These are phyloP conservation scores for Lunularia cruciata DNA, from an alignment of 225 moss, liverwort and hornwort genomes.

Conservation along the genomic window DNA sequence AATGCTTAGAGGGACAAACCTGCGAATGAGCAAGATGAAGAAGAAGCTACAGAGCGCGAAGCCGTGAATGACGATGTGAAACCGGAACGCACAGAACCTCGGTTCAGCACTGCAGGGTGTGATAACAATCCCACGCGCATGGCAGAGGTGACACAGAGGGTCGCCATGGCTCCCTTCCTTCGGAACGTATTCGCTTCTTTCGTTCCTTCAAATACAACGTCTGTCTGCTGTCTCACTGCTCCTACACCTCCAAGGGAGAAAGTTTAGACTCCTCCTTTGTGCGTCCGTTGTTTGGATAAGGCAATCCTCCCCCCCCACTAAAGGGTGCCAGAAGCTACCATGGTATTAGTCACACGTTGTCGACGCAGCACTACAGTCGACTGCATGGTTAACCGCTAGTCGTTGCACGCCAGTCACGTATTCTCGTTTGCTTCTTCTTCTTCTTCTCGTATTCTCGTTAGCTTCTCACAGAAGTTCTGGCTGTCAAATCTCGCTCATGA, in stretches of 20 bases:
- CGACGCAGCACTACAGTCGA: too few relatives aligned
- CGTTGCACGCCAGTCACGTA: too few relatives aligned
- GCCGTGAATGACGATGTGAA: conserved; percentile 73
- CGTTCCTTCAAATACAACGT: too few relatives aligned
- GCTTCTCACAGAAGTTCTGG: too few relatives aligned
- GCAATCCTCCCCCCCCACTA: background rate
- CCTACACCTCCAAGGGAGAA: background rate
- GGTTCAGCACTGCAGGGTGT: background rate
- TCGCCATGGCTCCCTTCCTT: conserved; percentile 28
- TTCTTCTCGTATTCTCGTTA: too few relatives aligned
- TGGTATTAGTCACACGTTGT: too few relatives aligned
- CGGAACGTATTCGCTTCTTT: background rate
- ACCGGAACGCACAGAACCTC: conserved; percentile 42
- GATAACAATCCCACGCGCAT: conserved; percentile 27
- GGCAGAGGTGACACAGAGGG: conserved; percentile 1
- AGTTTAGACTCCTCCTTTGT: background rate
- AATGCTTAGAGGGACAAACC: conserved; percentile 38
- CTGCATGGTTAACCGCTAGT: too few relatives aligned
- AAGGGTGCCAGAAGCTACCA: too few relatives aligned
- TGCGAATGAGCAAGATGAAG: conserved; percentile 75
- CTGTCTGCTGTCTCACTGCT: too few relatives aligned
- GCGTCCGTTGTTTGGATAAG: conserved; percentile 15
- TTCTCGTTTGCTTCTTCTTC: too few relatives aligned
- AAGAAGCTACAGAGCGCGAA: conserved; percentile 64
- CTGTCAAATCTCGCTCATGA: too few relatives aligned